Conservation (phyloP, 352 stramenopile species). For the Phytophthora palmivora region DNA sequence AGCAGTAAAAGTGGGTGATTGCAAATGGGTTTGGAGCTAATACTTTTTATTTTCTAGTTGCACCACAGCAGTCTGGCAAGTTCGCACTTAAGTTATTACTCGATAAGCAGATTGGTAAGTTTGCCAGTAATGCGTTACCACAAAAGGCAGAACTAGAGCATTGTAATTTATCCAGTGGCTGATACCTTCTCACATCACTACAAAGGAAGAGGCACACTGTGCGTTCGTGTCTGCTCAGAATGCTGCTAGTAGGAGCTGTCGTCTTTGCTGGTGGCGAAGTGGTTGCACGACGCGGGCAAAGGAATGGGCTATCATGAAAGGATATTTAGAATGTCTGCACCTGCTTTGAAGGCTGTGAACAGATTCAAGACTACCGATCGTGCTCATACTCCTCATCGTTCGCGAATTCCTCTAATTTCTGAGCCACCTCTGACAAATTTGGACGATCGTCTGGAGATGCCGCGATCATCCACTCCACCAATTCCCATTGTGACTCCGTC, state of each 20-base stretch:
- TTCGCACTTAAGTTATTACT: background rate
- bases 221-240: background rate
- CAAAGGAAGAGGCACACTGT: background rate
- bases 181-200: background rate
- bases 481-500: background rate
- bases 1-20: background rate
- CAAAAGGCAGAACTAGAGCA: background rate
- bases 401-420: too few relatives aligned
- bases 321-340: too few relatives aligned
- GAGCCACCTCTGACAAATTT: background rate
- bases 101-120: background rate
- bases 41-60: background rate
- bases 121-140: background rate
- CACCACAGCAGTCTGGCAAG: background rate
- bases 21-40: background rate
- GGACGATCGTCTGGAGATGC: background rate
- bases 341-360: too few relatives aligned
- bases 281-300: too few relatives aligned
- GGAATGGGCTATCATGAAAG: too few relatives aligned
- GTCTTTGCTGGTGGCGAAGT: too few relatives aligned
- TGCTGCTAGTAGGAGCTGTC: background rate
- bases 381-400: too few relatives aligned
- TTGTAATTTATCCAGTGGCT: background rate
- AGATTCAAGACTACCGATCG: too few relatives aligned
- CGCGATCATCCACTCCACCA: conserved; percentile 1